A percentile compares a stretch with the other conserved stretches of the same genome.
Conservation (phyloP, 2,329 filamentous ascomycete species). For the Lachnellula hyalina region DNA sequence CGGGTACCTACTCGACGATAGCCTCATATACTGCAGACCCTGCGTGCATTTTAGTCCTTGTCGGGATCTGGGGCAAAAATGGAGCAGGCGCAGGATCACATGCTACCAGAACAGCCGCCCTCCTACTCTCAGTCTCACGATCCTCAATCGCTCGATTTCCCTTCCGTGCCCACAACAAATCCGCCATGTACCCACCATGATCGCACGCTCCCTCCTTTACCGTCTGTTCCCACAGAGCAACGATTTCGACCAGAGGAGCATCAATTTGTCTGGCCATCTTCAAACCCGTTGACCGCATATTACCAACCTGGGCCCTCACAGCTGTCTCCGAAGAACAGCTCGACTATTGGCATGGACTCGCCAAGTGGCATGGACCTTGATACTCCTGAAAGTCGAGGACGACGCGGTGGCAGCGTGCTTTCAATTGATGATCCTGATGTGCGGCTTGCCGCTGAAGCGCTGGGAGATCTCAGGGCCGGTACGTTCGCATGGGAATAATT, state of each 20-base stretch:
- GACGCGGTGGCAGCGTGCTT: slow-evolving; percentile 30
- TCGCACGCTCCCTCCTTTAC: slow-evolving; percentile 27
- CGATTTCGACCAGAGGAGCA: slow-evolving; percentile 23
- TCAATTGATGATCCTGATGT: slow-evolving; percentile 61
- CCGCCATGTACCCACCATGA: slow-evolving; percentile 27
- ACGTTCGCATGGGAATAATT: slow-evolving; percentile 28
- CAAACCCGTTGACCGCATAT: slow-evolving; percentile 31
- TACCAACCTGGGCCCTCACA: slow-evolving; percentile 29
- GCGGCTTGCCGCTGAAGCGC: slow-evolving; percentile 66
- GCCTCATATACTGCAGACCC: neutral
- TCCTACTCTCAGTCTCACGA: slow-evolving; percentile 30
- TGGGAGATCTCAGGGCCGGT: slow-evolving; percentile 72
- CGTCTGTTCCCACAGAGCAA: slow-evolving; percentile 20
- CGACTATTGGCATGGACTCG: slow-evolving; percentile 18
- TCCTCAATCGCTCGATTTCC: slow-evolving; percentile 25
- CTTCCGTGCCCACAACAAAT: slow-evolving; percentile 26
- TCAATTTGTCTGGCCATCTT: slow-evolving; percentile 29
- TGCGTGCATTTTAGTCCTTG: slow-evolving; percentile 1
- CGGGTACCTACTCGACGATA: slow-evolving; percentile 1
- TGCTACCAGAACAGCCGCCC: slow-evolving; percentile 26
- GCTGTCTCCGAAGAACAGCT: slow-evolving; percentile 24
- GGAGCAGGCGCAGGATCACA: slow-evolving; percentile 32
- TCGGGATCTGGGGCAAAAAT: slow-evolving; percentile 22
- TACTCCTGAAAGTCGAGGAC: slow-evolving; percentile 23
- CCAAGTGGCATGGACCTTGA: slow-evolving; percentile 30